Base-by-base conservation (phyloP, 768 basidiomycete species). In the Tylopilus sp. region DNA sequence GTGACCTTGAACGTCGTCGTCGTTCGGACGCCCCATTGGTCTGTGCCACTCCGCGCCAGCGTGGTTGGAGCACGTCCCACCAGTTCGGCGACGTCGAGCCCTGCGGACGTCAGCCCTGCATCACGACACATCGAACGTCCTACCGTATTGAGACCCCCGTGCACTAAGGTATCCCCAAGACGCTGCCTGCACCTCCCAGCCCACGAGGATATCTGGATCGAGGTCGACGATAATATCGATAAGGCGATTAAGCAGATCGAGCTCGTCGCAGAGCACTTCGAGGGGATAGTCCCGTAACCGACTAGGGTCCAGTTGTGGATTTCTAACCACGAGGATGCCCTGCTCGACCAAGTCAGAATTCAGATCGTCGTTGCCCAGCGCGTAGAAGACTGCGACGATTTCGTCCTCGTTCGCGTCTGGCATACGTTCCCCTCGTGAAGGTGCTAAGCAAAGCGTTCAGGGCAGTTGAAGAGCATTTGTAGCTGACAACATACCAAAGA, bases 111-210 rank as follows among this genome's bases (percentile, higher is more conserved):
- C 51, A 58, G 45, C 26, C 46, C 11, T 22, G 30, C 8, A 6
- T 56, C 48, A 36, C 30, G 36, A 47, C 13, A 21, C 30, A 22
- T 25, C 3, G 38, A 24, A 21, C 38, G 37, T 49, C 50, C 28
- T 49, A 89, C 91, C 85, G 55, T 83, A 81, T 5, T 70, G 66
- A 48, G 67, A 67, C 16, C 83, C 87, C 37, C 96, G n/a, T 1
- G 80, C 80, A 45, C 77, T 73, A 1, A 97, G 72, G 68, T 92
- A 98, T 0, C 95, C 95, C 96, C 97, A 99, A 7, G 91, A 93
- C 3, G 80, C 76, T 19, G 76, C 74, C 64, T 97, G 92, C 13
- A 96, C 77, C 55, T 99, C 96, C 92, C 93, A 98, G 16, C 96
- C 96, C 0, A 83, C 78, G 9, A 98, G 63, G 36, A 98, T 86